These are phyloP conservation scores for Magnaporthiopsis incrustans DNA, from an alignment of 2,329 filamentous ascomycete species.

Conservation along the genomic window DNA sequence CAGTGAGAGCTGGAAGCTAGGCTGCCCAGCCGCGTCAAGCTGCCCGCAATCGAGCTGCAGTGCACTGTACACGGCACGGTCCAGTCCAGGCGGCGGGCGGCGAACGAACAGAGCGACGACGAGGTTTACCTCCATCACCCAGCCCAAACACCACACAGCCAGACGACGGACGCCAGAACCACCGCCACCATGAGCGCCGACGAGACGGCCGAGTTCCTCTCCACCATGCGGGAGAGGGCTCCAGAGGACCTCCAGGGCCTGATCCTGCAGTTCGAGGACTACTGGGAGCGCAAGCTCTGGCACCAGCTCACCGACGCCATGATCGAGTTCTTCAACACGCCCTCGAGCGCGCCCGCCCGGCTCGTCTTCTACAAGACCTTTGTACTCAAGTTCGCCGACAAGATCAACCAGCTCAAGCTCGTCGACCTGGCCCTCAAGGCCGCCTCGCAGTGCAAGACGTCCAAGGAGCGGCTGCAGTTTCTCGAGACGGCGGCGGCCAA, in stretches of 20 bases:
- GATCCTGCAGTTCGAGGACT: conserved; percentile 89
- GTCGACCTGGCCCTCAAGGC: conserved; percentile 85
- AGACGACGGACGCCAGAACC: conserved; percentile 7
- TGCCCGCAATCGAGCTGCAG: background rate
- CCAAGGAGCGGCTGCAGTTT: conserved; percentile 78
- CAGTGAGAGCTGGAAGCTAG: conserved; percentile 16
- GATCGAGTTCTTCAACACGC: conserved; percentile 77
- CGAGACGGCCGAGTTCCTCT: conserved; percentile 84
- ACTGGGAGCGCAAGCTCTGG: conserved; percentile 98
- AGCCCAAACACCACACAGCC: background rate
- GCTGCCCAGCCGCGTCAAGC: conserved; percentile 35
- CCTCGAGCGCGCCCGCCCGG: conserved; percentile 74
- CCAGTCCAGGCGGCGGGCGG: conserved; percentile 3
- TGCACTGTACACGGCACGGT: background rate
- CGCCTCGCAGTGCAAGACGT: conserved; percentile 75
- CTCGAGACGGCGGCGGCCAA: conserved; percentile 75
- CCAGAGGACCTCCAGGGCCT: conserved; percentile 81
- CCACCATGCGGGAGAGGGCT: conserved; percentile 79
- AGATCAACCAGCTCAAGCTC: conserved; percentile 98
- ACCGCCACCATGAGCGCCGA: conserved; percentile 64
- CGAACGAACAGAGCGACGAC: background rate
- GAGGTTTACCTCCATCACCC: conserved; percentile 2
- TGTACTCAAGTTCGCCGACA: conserved; percentile 91
- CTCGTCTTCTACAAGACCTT: conserved; percentile 90
- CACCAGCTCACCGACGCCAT: conserved; percentile 92